Evolutionary conservation across 352 stramenopile genomes (phyloP).

Genomic region (Pythium volutum): DNA sequence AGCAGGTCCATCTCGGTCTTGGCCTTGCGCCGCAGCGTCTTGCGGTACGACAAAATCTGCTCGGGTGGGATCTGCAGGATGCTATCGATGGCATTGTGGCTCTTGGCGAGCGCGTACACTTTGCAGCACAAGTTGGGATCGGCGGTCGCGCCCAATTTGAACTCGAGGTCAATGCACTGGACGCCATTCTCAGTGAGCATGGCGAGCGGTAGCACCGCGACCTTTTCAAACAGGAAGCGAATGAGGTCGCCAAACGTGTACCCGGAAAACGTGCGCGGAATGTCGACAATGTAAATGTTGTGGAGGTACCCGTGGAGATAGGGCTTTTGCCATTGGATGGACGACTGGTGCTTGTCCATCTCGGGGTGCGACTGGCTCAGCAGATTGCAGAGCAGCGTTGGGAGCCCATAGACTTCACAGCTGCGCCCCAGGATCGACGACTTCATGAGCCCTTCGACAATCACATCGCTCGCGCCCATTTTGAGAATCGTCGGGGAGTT

Average conservation of each 20-base stretch:
- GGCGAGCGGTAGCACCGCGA: slow-evolving; percentile 55
- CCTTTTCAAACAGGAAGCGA: slow-evolving; percentile 76
- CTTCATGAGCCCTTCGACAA: slow-evolving; percentile 69
- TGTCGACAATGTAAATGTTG: slow-evolving; percentile 72
- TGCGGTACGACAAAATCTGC: slow-evolving; percentile 73
- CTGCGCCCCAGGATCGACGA: slow-evolving; percentile 68
- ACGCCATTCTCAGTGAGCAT: slow-evolving; percentile 66
- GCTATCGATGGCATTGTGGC: slow-evolving; percentile 46
- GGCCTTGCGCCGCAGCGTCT: slow-evolving; percentile 60
- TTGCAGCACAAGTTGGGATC: slow-evolving; percentile 82
- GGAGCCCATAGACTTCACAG: slow-evolving; percentile 60
- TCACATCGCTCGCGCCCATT: slow-evolving; percentile 70
- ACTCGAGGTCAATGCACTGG: slow-evolving; percentile 71
- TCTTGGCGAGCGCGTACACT: slow-evolving; percentile 69
- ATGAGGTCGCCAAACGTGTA: slow-evolving; percentile 80
- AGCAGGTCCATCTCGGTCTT: slow-evolving; percentile 35
- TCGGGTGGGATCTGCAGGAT: slow-evolving; percentile 64
- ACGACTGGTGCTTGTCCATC: slow-evolving; percentile 48
- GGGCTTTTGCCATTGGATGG: slow-evolving; percentile 54
- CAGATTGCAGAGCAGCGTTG: slow-evolving; percentile 69
- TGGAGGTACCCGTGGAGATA: slow-evolving; percentile 74
- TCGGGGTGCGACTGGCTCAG: slow-evolving; percentile 53
- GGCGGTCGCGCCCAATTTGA: slow-evolving; percentile 68
- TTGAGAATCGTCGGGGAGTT: slow-evolving; percentile 68
- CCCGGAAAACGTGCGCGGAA: slow-evolving; percentile 73